Base-by-base conservation (phyloP, 495 filamentous ascomycete genomes). In the Penicillium daleae region DNA sequence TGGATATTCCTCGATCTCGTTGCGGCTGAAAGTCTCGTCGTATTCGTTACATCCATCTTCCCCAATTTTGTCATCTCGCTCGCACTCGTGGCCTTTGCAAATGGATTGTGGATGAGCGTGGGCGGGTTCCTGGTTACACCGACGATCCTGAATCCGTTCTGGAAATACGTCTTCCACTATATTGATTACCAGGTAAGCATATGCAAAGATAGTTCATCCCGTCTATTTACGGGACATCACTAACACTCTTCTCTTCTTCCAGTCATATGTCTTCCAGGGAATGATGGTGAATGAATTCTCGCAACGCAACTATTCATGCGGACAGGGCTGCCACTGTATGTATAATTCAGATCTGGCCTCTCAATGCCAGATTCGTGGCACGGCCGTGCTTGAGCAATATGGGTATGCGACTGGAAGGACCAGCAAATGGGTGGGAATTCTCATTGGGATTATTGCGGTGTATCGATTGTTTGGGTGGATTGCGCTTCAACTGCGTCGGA, bases 251-350 rank as follows among this genome's bases (percentile, higher is more conserved):
- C 1, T 32, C 4, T 50, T 8, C 19, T 39, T 39, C 12, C 22
- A 80, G 76, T 80, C 85, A 21, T 94, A 92, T 65, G 91, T 93
- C 32, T 94, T 95, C 80, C 88, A 92, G 63, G 91, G 91, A 19
- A 93, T 95, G 91, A 92, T 95, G 90, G 85, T 93, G 22, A 94
- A 93, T 69, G 90, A 95, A 74, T 93, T 95, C 68, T 74, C 71
- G 0, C 39, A 85, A 15, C 74, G 90, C 1, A 81, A 64, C 10
- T 95, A 90, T 68, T 70, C 69, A 21, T 94, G 91, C 63, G 80
- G 76, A 1, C 40, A 57, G 1, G 74, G 56, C 0, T 92, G 87
- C 65, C 73, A 84, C 19, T 94, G 91, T 74, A 89, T 90, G 86
- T 94, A 89, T 70, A 68, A 78, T 35, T 87, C 82, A 1, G 81